Evolutionary conservation across 2,329 filamentous ascomycete genomes (phyloP).

Genomic region (Allantophomopsis cytisporea): DNA sequence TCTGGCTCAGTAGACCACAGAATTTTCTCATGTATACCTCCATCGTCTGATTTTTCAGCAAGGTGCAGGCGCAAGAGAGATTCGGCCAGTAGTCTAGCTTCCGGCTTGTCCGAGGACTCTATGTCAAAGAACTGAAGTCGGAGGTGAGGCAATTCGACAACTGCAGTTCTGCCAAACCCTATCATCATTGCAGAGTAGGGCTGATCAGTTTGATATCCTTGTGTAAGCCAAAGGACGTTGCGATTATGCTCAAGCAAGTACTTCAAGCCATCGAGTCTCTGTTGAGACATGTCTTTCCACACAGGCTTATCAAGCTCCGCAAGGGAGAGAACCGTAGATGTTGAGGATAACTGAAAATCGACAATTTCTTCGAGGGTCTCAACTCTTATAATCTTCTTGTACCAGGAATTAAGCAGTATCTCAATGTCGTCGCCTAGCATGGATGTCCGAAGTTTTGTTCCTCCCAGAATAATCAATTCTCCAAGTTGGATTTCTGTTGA

Average conservation of each 20-base stretch:
- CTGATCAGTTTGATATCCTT: slow-evolving; percentile 2
- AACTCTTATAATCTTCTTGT: neutral
- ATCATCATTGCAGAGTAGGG: slow-evolving; percentile 7
- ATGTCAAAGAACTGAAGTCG: slow-evolving; percentile 7
- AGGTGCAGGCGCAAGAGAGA: slow-evolving; percentile 4
- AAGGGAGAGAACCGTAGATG: slow-evolving; percentile 8
- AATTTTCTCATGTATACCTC: no score
- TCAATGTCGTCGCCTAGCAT: slow-evolving; percentile 2
- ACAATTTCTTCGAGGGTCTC: neutral
- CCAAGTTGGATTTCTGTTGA: neutral
- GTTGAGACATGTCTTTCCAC: slow-evolving; percentile 9
- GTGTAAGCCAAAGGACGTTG: slow-evolving; percentile 9
- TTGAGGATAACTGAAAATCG: neutral
- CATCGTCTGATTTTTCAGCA: neutral
- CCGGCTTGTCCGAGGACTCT: neutral
- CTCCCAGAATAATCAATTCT: slow-evolving; percentile 9
- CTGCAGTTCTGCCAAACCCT: slow-evolving; percentile 4
- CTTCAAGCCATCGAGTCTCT: slow-evolving; percentile 10
- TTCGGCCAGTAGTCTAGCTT: slow-evolving; percentile 3
- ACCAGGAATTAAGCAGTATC: slow-evolving; percentile 1
- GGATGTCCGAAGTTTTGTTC: slow-evolving; percentile 4
- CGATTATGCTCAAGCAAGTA: slow-evolving; percentile 4
- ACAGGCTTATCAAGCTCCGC: slow-evolving; percentile 17
- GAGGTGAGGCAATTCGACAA: slow-evolving; percentile 6
- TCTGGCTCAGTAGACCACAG: slow-evolving; percentile 10